Evolutionary conservation across 129 eudicot species (phyloP).

Genomic region (Pseudognaphalium luteoalbum): DNA sequence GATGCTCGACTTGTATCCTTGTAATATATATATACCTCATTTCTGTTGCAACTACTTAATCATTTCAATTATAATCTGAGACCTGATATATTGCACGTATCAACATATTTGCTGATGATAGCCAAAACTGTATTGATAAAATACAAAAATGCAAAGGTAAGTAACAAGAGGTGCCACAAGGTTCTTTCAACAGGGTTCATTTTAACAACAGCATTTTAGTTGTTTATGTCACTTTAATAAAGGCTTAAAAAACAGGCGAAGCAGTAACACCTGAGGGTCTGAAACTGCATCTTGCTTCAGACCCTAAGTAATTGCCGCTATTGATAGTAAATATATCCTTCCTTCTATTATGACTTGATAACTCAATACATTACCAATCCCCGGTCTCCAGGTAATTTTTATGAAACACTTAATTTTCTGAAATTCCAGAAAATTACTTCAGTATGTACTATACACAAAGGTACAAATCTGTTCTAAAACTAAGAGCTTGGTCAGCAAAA

Average conservation of each 20-base stretch:
- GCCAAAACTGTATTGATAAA: not conserved
- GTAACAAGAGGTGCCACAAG: not conserved
- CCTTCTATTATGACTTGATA: not conserved
- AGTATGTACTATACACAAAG: not conserved
- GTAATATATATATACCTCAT: constrained; percentile 10
- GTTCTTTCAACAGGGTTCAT: not conserved
- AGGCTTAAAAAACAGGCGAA: not conserved
- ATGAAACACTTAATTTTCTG: no score
- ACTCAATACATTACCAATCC: not conserved
- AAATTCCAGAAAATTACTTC: not conserved
- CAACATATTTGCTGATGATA: not conserved
- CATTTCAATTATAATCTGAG: not conserved
- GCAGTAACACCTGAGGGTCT: not conserved
- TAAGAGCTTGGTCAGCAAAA: not conserved
- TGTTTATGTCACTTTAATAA: not conserved
- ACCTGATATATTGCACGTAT: not conserved
- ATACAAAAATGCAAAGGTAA: not conserved
- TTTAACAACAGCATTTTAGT: not conserved
- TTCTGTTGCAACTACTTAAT: not conserved
- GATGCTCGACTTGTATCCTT: not conserved
- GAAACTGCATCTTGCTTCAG: not conserved
- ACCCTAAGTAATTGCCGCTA: not conserved
- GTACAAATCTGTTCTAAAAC: not conserved
- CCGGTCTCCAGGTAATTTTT: not conserved
- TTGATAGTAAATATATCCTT: not conserved